Evolutionary conservation across 1,284 basidiomycete genomes (phyloP).

Genomic region (Pascua guehoae): DNA sequence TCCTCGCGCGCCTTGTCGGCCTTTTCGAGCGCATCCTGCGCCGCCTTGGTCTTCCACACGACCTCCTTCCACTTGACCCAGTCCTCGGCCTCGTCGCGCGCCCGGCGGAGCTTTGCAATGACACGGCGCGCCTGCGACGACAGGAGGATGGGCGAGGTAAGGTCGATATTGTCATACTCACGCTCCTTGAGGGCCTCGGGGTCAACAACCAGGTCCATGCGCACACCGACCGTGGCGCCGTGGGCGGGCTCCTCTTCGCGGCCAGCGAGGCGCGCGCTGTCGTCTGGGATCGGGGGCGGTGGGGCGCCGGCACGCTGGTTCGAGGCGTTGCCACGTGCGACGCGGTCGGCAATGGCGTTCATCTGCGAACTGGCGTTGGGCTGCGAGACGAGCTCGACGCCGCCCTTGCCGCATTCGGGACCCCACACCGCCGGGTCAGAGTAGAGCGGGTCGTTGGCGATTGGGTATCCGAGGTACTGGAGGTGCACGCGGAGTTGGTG

Average conservation of each 20-base stretch:
- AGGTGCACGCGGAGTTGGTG: conserved; percentile 95
- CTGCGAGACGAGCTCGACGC: conserved; percentile 66
- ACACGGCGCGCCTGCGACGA: conserved; percentile 76
- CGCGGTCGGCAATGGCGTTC: conserved; percentile 10
- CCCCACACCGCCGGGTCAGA: conserved; percentile 80
- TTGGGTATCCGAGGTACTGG: conserved; percentile 88
- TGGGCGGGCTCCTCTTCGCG: conserved; percentile 34
- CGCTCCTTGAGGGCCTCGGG: conserved; percentile 5
- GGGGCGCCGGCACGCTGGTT: conserved; percentile 4
- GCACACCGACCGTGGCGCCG: conserved; percentile 12
- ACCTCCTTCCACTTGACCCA: conserved; percentile 61
- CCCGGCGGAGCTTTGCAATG: conserved; percentile 76
- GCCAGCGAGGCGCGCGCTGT: conserved; percentile 13
- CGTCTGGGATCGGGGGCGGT: conserved; percentile 8
- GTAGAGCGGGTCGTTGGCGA: conserved; percentile 89
- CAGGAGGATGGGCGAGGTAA: conserved; percentile 81
- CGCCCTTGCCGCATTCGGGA: conserved; percentile 68
- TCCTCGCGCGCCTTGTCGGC: no score
- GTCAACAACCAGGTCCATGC: conserved; percentile 7
- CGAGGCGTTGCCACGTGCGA: conserved; percentile 7
- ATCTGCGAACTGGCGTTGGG: conserved; percentile 6
- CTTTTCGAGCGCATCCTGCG: conserved; percentile 29
- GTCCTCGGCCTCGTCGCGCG: conserved; percentile 90
- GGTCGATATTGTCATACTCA: conserved; percentile 62
- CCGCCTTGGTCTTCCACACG: conserved; percentile 34